These are phyloP conservation scores for Fusarium staphyleae DNA, from an alignment of 2,329 filamentous ascomycete species.

Conservation along the genomic window DNA sequence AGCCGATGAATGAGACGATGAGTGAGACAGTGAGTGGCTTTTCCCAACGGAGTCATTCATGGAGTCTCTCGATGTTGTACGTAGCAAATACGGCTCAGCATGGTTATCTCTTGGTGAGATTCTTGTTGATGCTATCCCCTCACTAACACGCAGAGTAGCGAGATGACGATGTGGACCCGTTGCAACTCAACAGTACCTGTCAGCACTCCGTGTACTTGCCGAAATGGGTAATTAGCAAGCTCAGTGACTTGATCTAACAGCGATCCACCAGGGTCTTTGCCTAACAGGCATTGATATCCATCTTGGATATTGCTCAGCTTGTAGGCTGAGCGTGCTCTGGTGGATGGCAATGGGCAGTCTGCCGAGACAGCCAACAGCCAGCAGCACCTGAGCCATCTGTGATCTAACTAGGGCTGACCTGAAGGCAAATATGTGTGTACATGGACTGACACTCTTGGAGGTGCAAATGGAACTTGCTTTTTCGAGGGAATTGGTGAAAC, in stretches of 20 bases:
- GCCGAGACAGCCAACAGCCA: not conserved
- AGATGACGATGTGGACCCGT: slow-evolving; percentile 14
- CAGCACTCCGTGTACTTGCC: slow-evolving; percentile 7
- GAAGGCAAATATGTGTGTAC: too few relatives aligned
- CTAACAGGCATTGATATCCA: too few relatives aligned
- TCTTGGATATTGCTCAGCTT: too few relatives aligned
- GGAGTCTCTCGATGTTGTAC: too few relatives aligned
- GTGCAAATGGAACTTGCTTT: too few relatives aligned
- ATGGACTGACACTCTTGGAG: too few relatives aligned
- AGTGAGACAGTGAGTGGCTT: slow-evolving; percentile 6
- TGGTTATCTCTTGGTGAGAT: not conserved
- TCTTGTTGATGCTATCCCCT: not conserved
- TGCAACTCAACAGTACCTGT: slow-evolving; percentile 7
- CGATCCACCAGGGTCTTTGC: too few relatives aligned
- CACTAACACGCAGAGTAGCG: not conserved
- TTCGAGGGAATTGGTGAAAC: not conserved
- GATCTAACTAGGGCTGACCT: slow-evolving; percentile 8
- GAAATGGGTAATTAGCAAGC: slow-evolving; percentile 11
- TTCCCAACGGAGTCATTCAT: not conserved
- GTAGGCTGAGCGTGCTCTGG: slow-evolving; percentile 6
- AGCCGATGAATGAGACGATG: slow-evolving; percentile 24
- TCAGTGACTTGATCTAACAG: too few relatives aligned
- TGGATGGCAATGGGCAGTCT: not conserved
- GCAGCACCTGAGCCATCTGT: slow-evolving; percentile 21
- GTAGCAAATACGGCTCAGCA: too few relatives aligned